A percentile compares a stretch with the other conserved stretches of the same genome.
These are phyloP conservation scores for Termitomyces sp. DNA, from an alignment of 768 basidiomycete genomes.

Conservation along the genomic window DNA sequence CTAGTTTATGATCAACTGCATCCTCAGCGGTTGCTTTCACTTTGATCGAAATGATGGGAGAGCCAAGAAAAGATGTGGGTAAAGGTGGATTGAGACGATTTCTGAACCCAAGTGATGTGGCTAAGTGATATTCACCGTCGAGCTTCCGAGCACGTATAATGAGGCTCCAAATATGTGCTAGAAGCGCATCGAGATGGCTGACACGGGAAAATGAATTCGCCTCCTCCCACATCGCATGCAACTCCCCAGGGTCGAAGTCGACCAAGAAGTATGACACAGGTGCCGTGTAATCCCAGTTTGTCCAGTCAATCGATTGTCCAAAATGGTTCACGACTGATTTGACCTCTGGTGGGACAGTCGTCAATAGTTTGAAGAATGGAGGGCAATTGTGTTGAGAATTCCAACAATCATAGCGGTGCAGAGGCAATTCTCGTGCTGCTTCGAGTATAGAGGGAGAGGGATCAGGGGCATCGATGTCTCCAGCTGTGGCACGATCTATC, in stretches of 20 bases:
- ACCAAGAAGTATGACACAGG: conserved; percentile 22
- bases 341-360: conserved; percentile 16
- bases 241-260: conserved; percentile 22
- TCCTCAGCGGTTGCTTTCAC: conserved; percentile 15
- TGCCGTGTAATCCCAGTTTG: conserved; percentile 22
- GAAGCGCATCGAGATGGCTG: conserved; percentile 33
- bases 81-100: conserved; percentile 21
- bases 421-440: conserved; percentile 20
- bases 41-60: conserved; percentile 26
- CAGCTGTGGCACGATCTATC: conserved; percentile 25
- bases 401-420: conserved; percentile 29
- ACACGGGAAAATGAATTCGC: conserved; percentile 16
- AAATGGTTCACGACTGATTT: conserved; percentile 1
- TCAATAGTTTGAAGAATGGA: conserved; percentile 12
- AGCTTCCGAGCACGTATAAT: conserved; percentile 26
- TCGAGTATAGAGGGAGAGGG: conserved; percentile 21
- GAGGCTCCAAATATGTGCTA: conserved; percentile 32
- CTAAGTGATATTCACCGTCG: conserved; percentile 16
- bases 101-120: conserved; percentile 21
- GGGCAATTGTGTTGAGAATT: conserved; percentile 20
- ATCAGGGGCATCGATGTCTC: conserved; percentile 23
- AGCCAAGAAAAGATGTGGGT: conserved; percentile 25
- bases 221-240: conserved; percentile 29
- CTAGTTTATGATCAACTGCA: conserved; percentile 9
- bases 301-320: conserved; percentile 25